Percentiles rank a stretch among this genome's conserved stretches.
phyloP scores from a whole-genome alignment of 306 rosid species.

The Macrotyloma uniflorum region DNA sequence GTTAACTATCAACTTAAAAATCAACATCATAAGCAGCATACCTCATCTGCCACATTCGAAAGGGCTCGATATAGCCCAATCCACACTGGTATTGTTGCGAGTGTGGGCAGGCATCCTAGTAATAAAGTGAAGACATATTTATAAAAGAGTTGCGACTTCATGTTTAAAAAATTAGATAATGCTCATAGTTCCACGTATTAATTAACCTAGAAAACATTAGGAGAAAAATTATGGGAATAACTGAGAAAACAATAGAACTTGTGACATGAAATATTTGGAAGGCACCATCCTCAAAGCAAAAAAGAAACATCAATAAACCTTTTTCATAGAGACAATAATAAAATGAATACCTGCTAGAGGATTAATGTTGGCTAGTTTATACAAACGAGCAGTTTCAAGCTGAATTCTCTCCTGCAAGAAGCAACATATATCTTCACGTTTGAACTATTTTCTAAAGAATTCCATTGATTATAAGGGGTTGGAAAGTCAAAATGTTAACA shows the following conservation, averaged over 20 bases:
- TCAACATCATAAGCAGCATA: conserved; percentile 38
- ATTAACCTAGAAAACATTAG: not conserved
- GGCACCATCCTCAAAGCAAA: not conserved
- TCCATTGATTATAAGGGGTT: not conserved
- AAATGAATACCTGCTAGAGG: conserved; percentile 83
- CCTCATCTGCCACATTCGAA: conserved; percentile 97
- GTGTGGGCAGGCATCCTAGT: conserved; percentile 88
- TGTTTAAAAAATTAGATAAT: conserved; percentile 1
- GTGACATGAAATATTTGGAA: conserved; percentile 3
- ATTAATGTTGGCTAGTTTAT: conserved; percentile 89
- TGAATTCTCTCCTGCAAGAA: conserved; percentile 90
- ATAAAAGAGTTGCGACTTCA: conserved; percentile 1
- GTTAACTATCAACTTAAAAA: conserved; percentile 1
- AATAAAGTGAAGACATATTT: not conserved
- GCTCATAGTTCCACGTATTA: conserved; percentile 14
- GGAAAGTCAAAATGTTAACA: conserved; percentile 21
- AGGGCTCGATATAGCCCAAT: conserved; percentile 96
- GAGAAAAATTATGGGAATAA: not conserved
- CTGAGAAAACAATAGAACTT: conserved; percentile 7
- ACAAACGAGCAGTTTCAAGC: conserved; percentile 86
- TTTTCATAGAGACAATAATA: conserved; percentile 19
- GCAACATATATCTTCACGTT: conserved; percentile 33
- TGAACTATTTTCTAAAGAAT: not conserved
- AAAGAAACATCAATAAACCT: conserved; percentile 8
- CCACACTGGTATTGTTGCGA: conserved; percentile 96